Base-by-base conservation (phyloP, 2,329 filamentous ascomycete genomes). In the Phialocephala sp. region DNA sequence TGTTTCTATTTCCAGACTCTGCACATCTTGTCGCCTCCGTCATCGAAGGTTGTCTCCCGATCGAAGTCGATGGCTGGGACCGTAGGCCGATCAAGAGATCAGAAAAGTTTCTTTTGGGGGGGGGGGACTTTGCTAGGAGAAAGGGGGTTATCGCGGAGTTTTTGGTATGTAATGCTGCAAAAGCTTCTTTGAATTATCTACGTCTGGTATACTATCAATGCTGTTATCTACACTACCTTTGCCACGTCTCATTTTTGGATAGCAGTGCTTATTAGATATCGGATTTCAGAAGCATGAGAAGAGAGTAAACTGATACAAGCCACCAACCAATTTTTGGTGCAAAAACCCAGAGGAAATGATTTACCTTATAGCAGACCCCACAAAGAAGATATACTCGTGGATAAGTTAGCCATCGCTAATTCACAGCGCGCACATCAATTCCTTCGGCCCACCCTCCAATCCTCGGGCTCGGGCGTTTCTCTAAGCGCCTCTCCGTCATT, bases 391-490 rank as follows among this genome's bases (percentile, higher is more conserved):
- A 11, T 24, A 8, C 20, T 50, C 6, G 15, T 50, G n/a, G n/a
- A 6, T 18, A 22, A 14, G 6, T n/a, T 22, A 4, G 20, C 1
- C n/a, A 50, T 20, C 20, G 22, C 5, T 11, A n/a, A 27, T 35
- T 32, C 24, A 32, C 8, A 18, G 12, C 50, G 4, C 43, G 4
- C 32, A 37, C 9, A 22, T 61, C 58, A 63, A 39, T 57, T 45
- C 50, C 63, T 66, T 52, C 64, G 41, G 32, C 60, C 65, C 63
- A 64, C 59, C 59, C 72, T 68, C 65, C 69, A 72, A 32, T 73
- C 70, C 57, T 74, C 72, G n/a, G 66, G 62, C 56, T 74, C 73
- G 0, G 69, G 69, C 9, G 70, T 72, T 9, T 66, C 67, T 58
- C 69, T 66, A 32, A 73, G 59, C 18, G 56, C 67, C 37, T 63